Evolutionary conservation across 192 early-diverging fungal species (phyloP).

Genomic region (Podila epicladia): DNA sequence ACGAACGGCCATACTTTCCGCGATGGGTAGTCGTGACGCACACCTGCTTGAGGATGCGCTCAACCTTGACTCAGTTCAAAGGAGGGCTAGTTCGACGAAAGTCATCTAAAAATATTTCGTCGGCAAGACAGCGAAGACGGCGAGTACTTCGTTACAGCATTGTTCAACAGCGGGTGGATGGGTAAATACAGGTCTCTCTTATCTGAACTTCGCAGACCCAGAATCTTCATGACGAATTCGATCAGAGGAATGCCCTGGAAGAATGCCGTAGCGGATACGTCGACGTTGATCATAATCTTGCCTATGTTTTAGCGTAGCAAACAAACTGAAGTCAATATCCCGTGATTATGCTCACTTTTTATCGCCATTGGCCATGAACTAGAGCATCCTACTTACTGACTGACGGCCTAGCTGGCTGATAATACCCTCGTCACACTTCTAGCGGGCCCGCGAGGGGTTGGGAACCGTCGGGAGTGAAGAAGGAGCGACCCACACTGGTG

Average conservation of each 20-base stretch:
- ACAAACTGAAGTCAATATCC: slow-evolving; percentile 62
- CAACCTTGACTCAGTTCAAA: slow-evolving; percentile 50
- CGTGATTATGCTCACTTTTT: too few relatives aligned
- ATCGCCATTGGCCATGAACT: too few relatives aligned
- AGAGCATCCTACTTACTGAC: too few relatives aligned
- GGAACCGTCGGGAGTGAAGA: slow-evolving; percentile 82
- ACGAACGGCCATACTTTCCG: slow-evolving; percentile 64
- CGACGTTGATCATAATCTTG: slow-evolving; percentile 76
- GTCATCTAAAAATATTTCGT: slow-evolving; percentile 31
- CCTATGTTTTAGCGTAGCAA: slow-evolving; percentile 27
- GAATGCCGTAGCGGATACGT: slow-evolving; percentile 76
- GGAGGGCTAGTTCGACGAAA: slow-evolving; percentile 50
- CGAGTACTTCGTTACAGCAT: too few relatives aligned
- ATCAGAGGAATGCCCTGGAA: slow-evolving; percentile 74
- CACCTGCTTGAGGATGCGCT: slow-evolving; percentile 61
- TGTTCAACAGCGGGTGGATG: too few relatives aligned
- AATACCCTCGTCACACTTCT: slow-evolving; percentile 94
- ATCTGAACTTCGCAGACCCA: slow-evolving; percentile 58
- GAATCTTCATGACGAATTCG: slow-evolving; percentile 73
- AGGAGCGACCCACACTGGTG: slow-evolving; percentile 86
- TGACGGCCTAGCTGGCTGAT: slow-evolving; percentile 46
- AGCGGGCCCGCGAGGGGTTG: slow-evolving; percentile 69
- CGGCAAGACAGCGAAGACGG: too few relatives aligned
- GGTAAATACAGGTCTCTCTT: not conserved
- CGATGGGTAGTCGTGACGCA: slow-evolving; percentile 65